Evolutionary conservation across 257 asterid genomes (phyloP).

Genomic region (Solanum ossicruentum): DNA sequence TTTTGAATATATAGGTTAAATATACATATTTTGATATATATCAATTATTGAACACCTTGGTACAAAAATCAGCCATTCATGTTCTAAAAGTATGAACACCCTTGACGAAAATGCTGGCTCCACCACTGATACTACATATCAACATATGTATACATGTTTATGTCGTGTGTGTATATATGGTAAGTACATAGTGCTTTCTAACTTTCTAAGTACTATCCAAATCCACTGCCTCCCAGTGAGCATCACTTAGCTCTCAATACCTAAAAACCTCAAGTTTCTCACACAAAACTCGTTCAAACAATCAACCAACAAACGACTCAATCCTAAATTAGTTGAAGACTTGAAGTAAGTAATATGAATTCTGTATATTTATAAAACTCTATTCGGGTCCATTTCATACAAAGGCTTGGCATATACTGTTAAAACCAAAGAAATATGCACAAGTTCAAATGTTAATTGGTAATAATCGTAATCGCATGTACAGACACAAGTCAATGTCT

Average conservation of each 20-base stretch:
- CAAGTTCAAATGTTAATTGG: background rate
- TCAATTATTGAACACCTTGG: too few species aligned
- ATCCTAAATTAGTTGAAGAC: background rate
- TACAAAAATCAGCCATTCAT: too few species aligned
- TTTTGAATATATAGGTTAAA: too few species aligned
- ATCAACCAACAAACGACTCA: background rate
- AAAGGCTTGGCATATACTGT: rapidly evolving
- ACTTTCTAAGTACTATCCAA: background rate
- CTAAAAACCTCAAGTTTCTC: background rate
- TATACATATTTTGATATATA: too few species aligned
- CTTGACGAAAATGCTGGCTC: too few species aligned
- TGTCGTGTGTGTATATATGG: background rate
- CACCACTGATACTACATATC: background rate
- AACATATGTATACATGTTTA: background rate
- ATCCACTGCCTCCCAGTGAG: background rate
- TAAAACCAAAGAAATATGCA: background rate
- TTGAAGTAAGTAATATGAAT: background rate
- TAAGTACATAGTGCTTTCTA: background rate
- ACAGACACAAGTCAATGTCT: background rate
- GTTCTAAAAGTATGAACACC: too few species aligned
- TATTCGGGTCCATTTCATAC: background rate
- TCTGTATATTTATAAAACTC: background rate
- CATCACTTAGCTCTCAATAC: background rate
- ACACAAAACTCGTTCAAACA: background rate
- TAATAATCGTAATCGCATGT: background rate